Evolutionary conservation across 441 rosid species (phyloP), one percentile per base, ranked within the genome.

Genomic region (Capsella rubella): DNA sequence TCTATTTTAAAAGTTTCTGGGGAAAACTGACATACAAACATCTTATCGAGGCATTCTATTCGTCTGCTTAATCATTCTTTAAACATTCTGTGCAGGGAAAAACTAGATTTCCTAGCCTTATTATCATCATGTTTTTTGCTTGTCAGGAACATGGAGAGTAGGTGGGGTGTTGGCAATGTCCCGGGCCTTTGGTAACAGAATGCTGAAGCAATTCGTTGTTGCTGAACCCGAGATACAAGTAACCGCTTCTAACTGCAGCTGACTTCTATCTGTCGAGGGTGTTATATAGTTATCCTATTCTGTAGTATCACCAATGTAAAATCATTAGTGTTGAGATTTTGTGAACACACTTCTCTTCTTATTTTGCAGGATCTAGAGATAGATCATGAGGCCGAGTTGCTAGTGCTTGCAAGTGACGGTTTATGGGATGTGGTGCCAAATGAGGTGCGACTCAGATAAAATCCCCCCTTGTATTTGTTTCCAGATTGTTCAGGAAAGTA

Each of bases 151-250:
- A 59, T 96, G 99, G 99, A 86, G 99, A 81, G 99, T 96, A 51
- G 99, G 99, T 64, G 99, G 97, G 68, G 97, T 96, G 34, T 50
- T 78, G 79, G 98, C 99, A 49, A 93, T 95, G 99, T 93, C 98
- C 58, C 90, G 98, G 58, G 99, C 99, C 59, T 95, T 95, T 75
- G 99, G 99, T 13, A 96, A 96, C 82, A 93, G 97, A 66, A 90
- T 96, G 99, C 78, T 96, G 87, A 93, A 96, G 89, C 98, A 87
- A 83, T 96, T 86, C 67, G 97, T 96, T 52, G 90, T 91, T 75
- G 98, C 99, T 13, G 99, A 96, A 76, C 98, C 99, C 13, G 98
- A 96, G 81, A 93, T 96, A 73, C 99, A 91, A 97, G 98, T 96
- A 84, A 80, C 53, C 25, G n/a, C 59, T 67, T 72, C 46, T 37